Evolutionary conservation across 2,329 filamentous ascomycete genomes (phyloP).

Genomic region (Aspergillus latus): DNA sequence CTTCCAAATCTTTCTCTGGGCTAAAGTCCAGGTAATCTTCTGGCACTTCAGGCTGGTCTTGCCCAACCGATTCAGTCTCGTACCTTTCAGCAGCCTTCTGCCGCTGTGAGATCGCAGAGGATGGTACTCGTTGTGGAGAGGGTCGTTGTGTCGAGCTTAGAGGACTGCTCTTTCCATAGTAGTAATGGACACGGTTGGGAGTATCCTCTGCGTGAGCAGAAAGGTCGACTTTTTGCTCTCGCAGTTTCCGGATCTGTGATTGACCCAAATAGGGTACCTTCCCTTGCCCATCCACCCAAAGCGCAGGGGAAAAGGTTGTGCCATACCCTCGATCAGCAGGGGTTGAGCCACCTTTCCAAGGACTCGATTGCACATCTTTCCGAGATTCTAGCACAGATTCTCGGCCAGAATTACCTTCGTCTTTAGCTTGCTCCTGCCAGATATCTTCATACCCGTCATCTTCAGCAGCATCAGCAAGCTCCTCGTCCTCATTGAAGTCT

Average conservation of each 20-base stretch:
- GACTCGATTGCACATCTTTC: conserved; percentile 30
- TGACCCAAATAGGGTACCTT: conserved; percentile 30
- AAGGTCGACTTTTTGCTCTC: conserved; percentile 38
- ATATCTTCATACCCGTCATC: conserved; percentile 47
- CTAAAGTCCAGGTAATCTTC: conserved; percentile 20
- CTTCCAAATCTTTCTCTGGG: conserved; percentile 24
- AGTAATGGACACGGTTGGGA: conserved; percentile 39
- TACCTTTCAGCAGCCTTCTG: conserved; percentile 13
- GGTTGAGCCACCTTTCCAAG: conserved; percentile 32
- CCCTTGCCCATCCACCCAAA: conserved; percentile 31
- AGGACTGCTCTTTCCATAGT: conserved; percentile 21
- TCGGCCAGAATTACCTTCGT: conserved; percentile 32
- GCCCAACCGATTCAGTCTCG: not conserved
- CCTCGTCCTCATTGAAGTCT: not conserved
- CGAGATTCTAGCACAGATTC: conserved; percentile 17
- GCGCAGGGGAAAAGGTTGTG: conserved; percentile 29
- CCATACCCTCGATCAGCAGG: conserved; percentile 24
- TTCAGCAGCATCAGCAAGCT: conserved; percentile 1
- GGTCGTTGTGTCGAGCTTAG: not conserved
- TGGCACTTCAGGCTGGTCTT: not conserved
- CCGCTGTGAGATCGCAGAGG: conserved; percentile 15
- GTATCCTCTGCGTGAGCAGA: conserved; percentile 34
- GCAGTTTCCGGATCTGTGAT: conserved; percentile 35
- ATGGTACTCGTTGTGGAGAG: not conserved
- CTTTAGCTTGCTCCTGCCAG: conserved; percentile 48